Evolutionary conservation across 352 stramenopile species (phyloP).

Genomic region (Phytophthora crassamura): DNA sequence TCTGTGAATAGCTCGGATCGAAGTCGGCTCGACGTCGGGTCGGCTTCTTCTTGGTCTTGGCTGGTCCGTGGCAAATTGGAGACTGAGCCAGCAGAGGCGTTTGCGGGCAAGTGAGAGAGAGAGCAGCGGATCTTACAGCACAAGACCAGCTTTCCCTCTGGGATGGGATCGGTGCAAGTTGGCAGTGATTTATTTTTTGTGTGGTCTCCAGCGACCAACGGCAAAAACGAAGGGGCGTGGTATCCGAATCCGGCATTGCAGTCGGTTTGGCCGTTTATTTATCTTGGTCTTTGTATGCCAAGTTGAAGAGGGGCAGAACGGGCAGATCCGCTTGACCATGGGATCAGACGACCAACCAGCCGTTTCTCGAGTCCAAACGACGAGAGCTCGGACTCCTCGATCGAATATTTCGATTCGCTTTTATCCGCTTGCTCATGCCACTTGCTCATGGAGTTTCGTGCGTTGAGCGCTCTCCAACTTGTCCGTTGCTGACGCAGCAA

Average conservation of each 20-base stretch:
- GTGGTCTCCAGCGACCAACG: too few relatives aligned
- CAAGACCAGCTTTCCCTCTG: constrained; percentile 4
- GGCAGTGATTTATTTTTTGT: constrained; percentile 6
- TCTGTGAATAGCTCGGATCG: background rate
- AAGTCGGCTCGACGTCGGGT: background rate
- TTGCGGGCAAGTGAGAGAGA: too few relatives aligned
- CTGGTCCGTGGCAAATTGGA: constrained; percentile 18
- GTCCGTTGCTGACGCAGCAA: too few relatives aligned
- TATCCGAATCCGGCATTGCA: constrained; percentile 12
- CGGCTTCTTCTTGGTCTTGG: constrained; percentile 1
- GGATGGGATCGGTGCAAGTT: background rate
- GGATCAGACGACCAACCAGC: too few relatives aligned
- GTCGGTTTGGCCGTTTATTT: constrained; percentile 21
- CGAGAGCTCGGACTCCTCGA: background rate
- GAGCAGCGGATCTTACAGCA: constrained; percentile 6
- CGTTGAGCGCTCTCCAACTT: too few relatives aligned
- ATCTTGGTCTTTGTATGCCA: constrained; percentile 17
- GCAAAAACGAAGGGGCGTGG: constrained; percentile 10
- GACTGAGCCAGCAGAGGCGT: constrained; percentile 12
- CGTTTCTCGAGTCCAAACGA: constrained; percentile 15
- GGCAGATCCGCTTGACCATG: background rate
- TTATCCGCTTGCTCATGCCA: too few relatives aligned
- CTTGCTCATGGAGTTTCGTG: too few relatives aligned
- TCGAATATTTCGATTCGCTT: too few relatives aligned
- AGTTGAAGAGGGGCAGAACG: constrained; percentile 5